Conservation (phyloP, 23 red algal genomes). For the Cyanidioschyzon merolae region DNA sequence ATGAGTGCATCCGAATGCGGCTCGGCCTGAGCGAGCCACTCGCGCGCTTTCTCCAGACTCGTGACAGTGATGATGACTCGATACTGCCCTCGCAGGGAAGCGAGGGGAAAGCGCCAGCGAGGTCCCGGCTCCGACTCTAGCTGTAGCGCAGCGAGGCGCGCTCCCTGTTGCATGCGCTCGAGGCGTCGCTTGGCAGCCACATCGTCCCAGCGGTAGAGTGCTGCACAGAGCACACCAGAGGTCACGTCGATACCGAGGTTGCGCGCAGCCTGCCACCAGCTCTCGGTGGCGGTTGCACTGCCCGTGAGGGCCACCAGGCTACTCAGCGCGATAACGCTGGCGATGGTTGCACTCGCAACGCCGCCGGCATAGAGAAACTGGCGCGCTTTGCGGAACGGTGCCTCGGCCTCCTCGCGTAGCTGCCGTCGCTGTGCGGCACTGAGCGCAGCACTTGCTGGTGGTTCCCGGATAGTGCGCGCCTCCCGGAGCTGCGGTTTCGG, state of each 20-base stretch:
- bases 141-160: slow-evolving; percentile 36
- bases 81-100: neutral
- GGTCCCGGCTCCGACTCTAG: slow-evolving; percentile 26
- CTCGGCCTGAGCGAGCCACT: neutral
- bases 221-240: slow-evolving; percentile 20
- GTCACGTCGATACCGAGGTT: slow-evolving; percentile 44
- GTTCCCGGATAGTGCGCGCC: neutral
- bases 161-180: slow-evolving; percentile 54
- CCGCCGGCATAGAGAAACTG: slow-evolving; percentile 66
- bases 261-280: neutral
- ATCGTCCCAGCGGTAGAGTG: slow-evolving; percentile 34
- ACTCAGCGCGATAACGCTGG: slow-evolving; percentile 52
- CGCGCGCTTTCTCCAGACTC: neutral
- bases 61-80: neutral
- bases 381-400: slow-evolving; percentile 82
- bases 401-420: slow-evolving; percentile 82
- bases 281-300: neutral
- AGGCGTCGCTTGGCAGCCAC: slow-evolving; percentile 40
- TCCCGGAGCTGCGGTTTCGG: neutral
- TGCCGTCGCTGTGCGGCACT: slow-evolving; percentile 27
- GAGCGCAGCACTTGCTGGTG: neutral
- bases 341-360: slow-evolving; percentile 42
- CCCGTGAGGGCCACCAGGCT: slow-evolving; percentile 31
- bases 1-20: neutral
- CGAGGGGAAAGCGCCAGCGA: neutral